Evolutionary conservation across 495 filamentous ascomycete genomes (phyloP), one percentile per base, ranked within the genome.

Genomic region (Xylaria palmicola): DNA sequence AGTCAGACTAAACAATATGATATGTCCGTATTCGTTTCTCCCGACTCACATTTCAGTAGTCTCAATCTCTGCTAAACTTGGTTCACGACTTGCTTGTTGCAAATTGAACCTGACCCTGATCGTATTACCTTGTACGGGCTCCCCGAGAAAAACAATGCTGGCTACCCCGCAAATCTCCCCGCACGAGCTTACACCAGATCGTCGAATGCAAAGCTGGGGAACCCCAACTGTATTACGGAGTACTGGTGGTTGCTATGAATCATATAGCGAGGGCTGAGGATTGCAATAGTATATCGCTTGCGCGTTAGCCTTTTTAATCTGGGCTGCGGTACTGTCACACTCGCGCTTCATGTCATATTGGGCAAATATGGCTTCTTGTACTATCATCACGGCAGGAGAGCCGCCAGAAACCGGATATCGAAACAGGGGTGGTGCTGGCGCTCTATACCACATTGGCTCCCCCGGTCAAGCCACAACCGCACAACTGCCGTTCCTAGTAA

Each of bases 401-500:
- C 20, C 50, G 50, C 34, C 13, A 44, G 41, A 57, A 47, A 47
- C 10, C 41, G 55, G 41, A 6, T 30, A 30, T 26, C 55, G 30
- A 22, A 47, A 22, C 55, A 57, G 41, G 55, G 55, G 22, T 19
- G n/a, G n/a, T n/a, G 53, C 55, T 27, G 8, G 26, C 20, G 40
- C 29, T n/a, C 12, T 24, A 47, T 47, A 9, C 55, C 55, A n/a
- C n/a, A 57, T 57, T 57, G 39, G 45, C 45, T 50, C 24, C 29
- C 32, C 15, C 19, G 17, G 22, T 12, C 20, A 41, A 51, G 56
- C 56, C 56, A 59, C 22, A 41, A 41, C 56, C 56, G 30, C 32
- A 51, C 45, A 59, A 59, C 56, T 59, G 45, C 56, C 56, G 45
- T 59, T 59, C 45, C 56, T 36, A 59, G 56, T 51, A 59, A 51